Conservation (phyloP, 352 stramenopile species). For the Pythium grandisporangium region DNA sequence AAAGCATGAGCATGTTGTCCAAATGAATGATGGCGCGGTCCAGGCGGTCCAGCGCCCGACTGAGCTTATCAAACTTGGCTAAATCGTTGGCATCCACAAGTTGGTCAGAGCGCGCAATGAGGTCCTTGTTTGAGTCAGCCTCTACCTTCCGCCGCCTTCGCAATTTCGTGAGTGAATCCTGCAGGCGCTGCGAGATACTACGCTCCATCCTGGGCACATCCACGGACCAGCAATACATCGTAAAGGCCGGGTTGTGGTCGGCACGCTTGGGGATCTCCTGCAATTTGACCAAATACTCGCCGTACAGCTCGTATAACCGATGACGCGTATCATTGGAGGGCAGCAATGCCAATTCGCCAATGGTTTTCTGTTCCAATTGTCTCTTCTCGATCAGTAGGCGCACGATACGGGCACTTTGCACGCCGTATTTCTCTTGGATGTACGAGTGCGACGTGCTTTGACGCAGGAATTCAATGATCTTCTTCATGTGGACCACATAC, state of each 20-base stretch:
- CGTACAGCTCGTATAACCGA: constrained; percentile 75
- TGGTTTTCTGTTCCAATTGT: constrained; percentile 81
- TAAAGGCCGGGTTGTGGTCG: constrained; percentile 86
- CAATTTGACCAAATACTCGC: constrained; percentile 65
- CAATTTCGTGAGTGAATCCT: constrained; percentile 65
- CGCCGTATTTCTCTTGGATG: constrained; percentile 73
- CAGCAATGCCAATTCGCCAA: constrained; percentile 75
- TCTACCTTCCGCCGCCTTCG: constrained; percentile 60
- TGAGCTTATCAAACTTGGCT: constrained; percentile 83
- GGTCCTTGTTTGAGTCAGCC: constrained; percentile 82
- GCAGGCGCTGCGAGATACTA: constrained; percentile 49
- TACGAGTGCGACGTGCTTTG: constrained; percentile 77
- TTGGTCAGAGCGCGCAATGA: constrained; percentile 81
- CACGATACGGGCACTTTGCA: constrained; percentile 77
- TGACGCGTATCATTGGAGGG: constrained; percentile 74
- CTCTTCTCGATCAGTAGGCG: constrained; percentile 79
- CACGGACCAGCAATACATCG: constrained; percentile 81
- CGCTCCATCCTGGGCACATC: constrained; percentile 58
- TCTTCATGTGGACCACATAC: constrained; percentile 86
- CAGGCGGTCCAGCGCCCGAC: constrained; percentile 72
- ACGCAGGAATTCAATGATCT: constrained; percentile 73
- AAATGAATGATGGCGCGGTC: constrained; percentile 78
- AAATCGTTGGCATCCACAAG: constrained; percentile 81
- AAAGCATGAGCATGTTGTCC: constrained; percentile 85
- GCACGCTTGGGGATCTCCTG: constrained; percentile 84